phyloP scores from a whole-genome alignment of 768 basidiomycete species.

The Agaricus subrufescens region DNA sequence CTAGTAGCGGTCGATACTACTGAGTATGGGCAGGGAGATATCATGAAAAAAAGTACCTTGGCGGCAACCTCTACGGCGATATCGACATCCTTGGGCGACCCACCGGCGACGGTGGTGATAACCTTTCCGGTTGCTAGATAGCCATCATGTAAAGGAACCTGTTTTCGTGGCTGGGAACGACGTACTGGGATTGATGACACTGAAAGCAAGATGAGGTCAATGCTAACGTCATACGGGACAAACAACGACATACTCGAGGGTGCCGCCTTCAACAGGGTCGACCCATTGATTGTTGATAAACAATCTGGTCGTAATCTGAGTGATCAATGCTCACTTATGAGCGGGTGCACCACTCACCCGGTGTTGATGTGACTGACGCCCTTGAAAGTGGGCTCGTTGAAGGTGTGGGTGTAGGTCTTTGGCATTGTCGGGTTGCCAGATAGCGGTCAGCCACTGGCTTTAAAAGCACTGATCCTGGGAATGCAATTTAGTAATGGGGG shows the following conservation, averaged over 20 bases:
- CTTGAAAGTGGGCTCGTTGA: constrained; percentile 52
- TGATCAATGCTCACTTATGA: neutral
- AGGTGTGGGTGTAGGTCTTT: constrained; percentile 38
- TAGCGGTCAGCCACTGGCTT: no score
- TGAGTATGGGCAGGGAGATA: neutral
- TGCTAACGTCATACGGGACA: neutral
- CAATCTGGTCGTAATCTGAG: constrained; percentile 3
- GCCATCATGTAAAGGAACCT: neutral
- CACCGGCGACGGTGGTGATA: constrained; percentile 46
- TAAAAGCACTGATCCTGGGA: no score
- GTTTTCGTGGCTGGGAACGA: neutral
- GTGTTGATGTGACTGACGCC: constrained; percentile 54
- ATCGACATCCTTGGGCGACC: constrained; percentile 39
- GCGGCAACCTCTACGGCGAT: constrained; percentile 57
- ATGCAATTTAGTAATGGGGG: no score
- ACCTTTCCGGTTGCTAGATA: constrained; percentile 52
- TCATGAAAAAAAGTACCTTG: constrained; percentile 22
- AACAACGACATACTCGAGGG: constrained; percentile 18
- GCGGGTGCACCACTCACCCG: constrained; percentile 26
- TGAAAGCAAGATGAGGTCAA: constrained; percentile 17
- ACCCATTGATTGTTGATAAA: constrained; percentile 23
- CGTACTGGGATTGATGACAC: constrained; percentile 50
- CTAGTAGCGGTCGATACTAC: neutral
- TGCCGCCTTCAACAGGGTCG: constrained; percentile 15
- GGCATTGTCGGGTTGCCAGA: constrained; percentile 23